Conservation (phyloP, 2,329 filamentous ascomycete genomes). For the Pseudogymnoascus sp. region DNA sequence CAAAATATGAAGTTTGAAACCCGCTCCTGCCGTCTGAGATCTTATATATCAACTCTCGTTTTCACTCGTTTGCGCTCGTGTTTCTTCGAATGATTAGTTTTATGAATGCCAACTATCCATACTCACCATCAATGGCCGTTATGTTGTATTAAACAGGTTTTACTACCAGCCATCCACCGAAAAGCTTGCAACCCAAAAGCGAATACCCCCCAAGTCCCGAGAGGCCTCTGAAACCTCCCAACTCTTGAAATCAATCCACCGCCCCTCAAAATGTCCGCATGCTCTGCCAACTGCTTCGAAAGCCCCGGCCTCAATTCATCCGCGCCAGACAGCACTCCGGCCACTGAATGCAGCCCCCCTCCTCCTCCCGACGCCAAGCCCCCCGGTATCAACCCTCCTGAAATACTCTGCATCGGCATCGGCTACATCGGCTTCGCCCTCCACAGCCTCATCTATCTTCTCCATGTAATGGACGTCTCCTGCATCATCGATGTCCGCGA, state of each 20-base stretch:
- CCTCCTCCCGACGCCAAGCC: neutral
- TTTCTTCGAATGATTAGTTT: neutral
- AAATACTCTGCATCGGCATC: neutral
- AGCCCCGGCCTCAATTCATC: neutral
- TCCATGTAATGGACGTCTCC: neutral
- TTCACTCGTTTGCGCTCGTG: neutral
- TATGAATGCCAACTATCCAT: neutral
- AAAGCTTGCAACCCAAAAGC: neutral
- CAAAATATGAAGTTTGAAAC: neutral
- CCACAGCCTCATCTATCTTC: neutral
- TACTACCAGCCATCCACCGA: too few relatives aligned
- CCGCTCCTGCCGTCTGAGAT: neutral
- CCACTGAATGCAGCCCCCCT: too few relatives aligned
- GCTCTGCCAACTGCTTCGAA: neutral
- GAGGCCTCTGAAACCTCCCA: neutral
- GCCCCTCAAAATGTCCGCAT: neutral
- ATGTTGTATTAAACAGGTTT: neutral
- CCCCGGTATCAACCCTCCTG: neutral
- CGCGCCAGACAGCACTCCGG: neutral
- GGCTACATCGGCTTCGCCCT: neutral
- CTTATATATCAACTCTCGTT: neutral
- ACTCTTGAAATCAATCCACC: too few relatives aligned
- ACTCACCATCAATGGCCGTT: neutral
- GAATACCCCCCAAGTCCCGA: neutral
- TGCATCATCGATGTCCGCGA: neutral